Evolutionary conservation across 306 rosid species (phyloP), one percentile per base, ranked within the genome.

Genomic region (Medicago lupulina): DNA sequence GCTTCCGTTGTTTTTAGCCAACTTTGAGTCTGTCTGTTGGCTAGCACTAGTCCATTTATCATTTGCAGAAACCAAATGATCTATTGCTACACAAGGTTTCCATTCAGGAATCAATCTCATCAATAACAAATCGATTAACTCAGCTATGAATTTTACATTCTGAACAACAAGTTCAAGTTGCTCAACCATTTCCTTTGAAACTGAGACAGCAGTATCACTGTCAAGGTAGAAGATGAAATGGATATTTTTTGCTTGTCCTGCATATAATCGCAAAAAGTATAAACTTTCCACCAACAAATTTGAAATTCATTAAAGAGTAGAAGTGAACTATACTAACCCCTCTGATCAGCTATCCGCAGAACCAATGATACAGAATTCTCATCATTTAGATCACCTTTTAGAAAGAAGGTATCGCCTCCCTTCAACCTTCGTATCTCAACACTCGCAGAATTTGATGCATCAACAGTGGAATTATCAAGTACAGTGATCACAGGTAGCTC

Each of bases 151-250:
- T 28, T 58, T 61, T 19, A 87, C 80, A 75, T 82, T 79, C 12
- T 85, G 86, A 58, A 78, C 74, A 5, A 61, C 46, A 78, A 82
- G 83, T 75, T 85, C 79, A 18, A 75, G 82, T 67, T 85, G 88
- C 74, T 85, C 86, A 51, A 85, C 80, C 86, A 85, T 85, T 75
- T 85, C 88, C 55, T 76, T 82, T 58, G 86, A 85, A 71, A 85
- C 82, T 9, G 83, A 84, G 66, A 74, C 73, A 49, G 87, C 85
- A 14, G 85, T 84, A 50, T 84, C 87, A 55, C 79, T 81, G 16
- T 68, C 77, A 25, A 81, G 80, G 67, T 76, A 86, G 75, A 86
- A 86, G 11, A 73, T 51, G 67, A 86, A 86, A 70, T 80, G 80
- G 47, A 84, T 84, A 74, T 77, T 74, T 41, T 83, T 84, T 7